Conservation (phyloP, 2,329 filamentous ascomycete genomes). For the Xylaria sp. region DNA sequence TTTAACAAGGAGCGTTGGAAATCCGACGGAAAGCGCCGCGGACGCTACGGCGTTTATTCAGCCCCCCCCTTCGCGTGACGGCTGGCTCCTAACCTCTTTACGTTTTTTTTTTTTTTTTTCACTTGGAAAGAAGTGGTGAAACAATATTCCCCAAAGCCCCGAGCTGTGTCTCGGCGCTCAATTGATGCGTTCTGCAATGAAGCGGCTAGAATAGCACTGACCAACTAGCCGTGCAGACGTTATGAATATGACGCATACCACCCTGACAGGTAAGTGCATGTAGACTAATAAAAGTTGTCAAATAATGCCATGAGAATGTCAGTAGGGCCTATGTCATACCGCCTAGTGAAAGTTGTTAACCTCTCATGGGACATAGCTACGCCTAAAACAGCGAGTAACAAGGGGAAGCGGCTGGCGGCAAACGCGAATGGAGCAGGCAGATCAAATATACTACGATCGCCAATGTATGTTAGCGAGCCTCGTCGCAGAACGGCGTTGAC, state of each 20-base stretch:
- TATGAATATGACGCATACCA: slow-evolving; percentile 9
- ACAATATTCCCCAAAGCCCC: not conserved
- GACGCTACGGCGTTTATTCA: too few relatives aligned
- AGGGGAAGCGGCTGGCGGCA: not conserved
- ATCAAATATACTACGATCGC: not conserved
- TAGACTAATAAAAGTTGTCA: slow-evolving; percentile 14
- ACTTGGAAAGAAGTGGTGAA: too few relatives aligned
- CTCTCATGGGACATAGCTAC: not conserved
- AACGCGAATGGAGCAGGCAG: slow-evolving; percentile 1
- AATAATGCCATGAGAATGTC: slow-evolving; percentile 9
- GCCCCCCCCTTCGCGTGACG: too few relatives aligned
- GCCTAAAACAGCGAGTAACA: not conserved
- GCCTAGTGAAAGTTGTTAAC: not conserved
- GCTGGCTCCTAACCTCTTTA: too few relatives aligned
- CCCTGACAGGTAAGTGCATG: not conserved
- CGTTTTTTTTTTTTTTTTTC: too few relatives aligned
- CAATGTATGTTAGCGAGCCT: not conserved
- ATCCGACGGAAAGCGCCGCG: not conserved
- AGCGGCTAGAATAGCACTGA: slow-evolving; percentile 6
- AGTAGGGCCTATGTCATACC: slow-evolving; percentile 17
- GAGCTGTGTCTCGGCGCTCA: not conserved
- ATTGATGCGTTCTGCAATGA: not conserved
- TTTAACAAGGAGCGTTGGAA: not conserved
- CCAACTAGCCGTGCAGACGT: slow-evolving; percentile 14
- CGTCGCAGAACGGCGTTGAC: not conserved